phyloP scores from a whole-genome alignment of 805 yeast species.

The Suhomyces canberraensis region DNA sequence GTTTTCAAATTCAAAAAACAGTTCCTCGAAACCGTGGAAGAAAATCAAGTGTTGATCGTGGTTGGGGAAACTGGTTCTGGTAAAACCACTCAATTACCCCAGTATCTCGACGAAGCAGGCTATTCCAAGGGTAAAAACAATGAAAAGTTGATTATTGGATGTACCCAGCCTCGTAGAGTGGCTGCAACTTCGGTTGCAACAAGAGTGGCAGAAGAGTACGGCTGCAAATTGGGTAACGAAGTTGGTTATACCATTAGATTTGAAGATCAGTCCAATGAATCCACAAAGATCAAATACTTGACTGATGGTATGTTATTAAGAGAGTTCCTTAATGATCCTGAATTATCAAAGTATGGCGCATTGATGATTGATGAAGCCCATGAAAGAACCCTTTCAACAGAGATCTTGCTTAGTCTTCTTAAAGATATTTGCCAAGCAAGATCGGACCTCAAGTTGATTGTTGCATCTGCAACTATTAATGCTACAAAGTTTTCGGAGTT shows the following conservation, averaged over 20 bases:
- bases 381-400: constrained; percentile 92
- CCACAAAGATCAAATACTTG: constrained; percentile 79
- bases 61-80: constrained; percentile 95
- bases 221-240: constrained; percentile 70
- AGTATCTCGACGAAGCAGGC: constrained; percentile 80
- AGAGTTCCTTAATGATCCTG: constrained; percentile 78
- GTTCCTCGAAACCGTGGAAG: constrained; percentile 55
- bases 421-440: constrained; percentile 65
- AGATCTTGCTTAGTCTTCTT: constrained; percentile 70
- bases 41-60: constrained; percentile 66
- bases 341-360: constrained; percentile 65
- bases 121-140: constrained; percentile 47
- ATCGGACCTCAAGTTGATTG: constrained; percentile 67
- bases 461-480: constrained; percentile 94
- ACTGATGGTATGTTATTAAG: constrained; percentile 94
- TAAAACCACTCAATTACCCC: constrained; percentile 91
- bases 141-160: constrained; percentile 52
- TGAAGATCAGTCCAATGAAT: constrained; percentile 63
- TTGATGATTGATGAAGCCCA: constrained; percentile 97
- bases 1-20: constrained; percentile 63
- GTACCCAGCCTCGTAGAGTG: constrained; percentile 94
- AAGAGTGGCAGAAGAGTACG: constrained; percentile 89
- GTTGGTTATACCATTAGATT: constrained; percentile 91
- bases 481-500: constrained; percentile 82
- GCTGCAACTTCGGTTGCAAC: constrained; percentile 91